These are phyloP conservation scores for Byssothecium circinans DNA, from an alignment of 2,329 filamentous ascomycete species.

Conservation along the genomic window DNA sequence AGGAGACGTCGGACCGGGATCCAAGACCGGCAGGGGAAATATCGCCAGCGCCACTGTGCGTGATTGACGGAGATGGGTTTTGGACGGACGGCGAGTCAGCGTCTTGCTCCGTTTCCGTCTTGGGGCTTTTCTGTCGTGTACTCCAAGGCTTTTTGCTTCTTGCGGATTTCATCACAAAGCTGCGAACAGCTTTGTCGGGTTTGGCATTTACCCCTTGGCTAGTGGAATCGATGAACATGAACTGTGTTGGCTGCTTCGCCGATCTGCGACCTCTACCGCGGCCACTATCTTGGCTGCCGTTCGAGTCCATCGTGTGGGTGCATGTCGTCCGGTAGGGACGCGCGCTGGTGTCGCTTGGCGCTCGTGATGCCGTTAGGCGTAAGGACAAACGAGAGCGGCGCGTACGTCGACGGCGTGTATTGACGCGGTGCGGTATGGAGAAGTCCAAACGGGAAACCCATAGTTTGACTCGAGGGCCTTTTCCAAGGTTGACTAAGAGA, in stretches of 20 bases:
- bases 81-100: constrained; percentile 3
- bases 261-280: constrained; percentile 7
- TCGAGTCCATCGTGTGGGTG: constrained; percentile 10
- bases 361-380: constrained; percentile 2
- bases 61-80: neutral
- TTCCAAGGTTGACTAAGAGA: constrained; percentile 2
- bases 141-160: constrained; percentile 37
- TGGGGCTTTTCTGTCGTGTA: constrained; percentile 30
- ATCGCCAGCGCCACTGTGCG: constrained; percentile 5
- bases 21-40: neutral
- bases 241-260: constrained; percentile 23
- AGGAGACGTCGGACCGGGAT: constrained; percentile 7
- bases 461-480: constrained; percentile 5
- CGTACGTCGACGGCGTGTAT: constrained; percentile 2
- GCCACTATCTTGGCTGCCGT: constrained; percentile 6
- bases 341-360: constrained; percentile 7
- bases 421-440: constrained; percentile 3
- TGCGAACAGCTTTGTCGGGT: constrained; percentile 34
- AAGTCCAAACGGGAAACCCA: constrained; percentile 16
- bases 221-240: constrained; percentile 42
- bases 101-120: constrained; percentile 8
- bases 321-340: constrained; percentile 9
- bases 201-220: constrained; percentile 33
- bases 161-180: constrained; percentile 43
- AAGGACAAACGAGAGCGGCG: constrained; percentile 1